Evolutionary conservation across 257 asterid species (phyloP).

Genomic region (Solanum ossicruentum): DNA sequence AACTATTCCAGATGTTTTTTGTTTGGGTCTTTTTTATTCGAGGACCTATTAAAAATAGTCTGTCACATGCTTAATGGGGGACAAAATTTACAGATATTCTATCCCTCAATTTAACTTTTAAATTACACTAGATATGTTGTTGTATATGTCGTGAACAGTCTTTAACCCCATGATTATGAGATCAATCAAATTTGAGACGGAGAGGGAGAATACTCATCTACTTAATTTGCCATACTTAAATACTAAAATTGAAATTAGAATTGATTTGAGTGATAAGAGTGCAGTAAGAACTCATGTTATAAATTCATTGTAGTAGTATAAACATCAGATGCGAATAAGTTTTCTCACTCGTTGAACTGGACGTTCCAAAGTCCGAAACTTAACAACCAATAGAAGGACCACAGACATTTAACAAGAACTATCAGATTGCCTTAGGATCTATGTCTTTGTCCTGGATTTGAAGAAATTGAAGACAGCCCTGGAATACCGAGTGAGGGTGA

Average conservation of each 20-base stretch:
- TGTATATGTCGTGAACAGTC: too few relatives aligned
- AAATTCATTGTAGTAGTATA: background rate
- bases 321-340: background rate
- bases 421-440: background rate
- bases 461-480: constrained; percentile 33
- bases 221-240: background rate
- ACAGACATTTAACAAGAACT: background rate
- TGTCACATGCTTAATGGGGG: too few relatives aligned
- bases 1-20: too few relatives aligned
- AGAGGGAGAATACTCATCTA: background rate
- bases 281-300: background rate
- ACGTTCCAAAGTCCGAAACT: background rate
- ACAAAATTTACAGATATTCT: too few relatives aligned
- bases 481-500: constrained; percentile 38
- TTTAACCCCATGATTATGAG: too few relatives aligned
- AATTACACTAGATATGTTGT: too few relatives aligned
- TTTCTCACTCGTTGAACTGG: background rate
- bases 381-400: background rate
- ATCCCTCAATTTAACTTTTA: too few relatives aligned
- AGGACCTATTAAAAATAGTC: too few relatives aligned
- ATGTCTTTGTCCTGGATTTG: constrained; percentile 40
- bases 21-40: too few relatives aligned
- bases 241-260: background rate
- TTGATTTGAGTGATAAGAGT: background rate
- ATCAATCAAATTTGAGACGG: too few relatives aligned